Conservation (phyloP, 208 protist genomes). For the Acanthamoeba rhysodes region DNA sequence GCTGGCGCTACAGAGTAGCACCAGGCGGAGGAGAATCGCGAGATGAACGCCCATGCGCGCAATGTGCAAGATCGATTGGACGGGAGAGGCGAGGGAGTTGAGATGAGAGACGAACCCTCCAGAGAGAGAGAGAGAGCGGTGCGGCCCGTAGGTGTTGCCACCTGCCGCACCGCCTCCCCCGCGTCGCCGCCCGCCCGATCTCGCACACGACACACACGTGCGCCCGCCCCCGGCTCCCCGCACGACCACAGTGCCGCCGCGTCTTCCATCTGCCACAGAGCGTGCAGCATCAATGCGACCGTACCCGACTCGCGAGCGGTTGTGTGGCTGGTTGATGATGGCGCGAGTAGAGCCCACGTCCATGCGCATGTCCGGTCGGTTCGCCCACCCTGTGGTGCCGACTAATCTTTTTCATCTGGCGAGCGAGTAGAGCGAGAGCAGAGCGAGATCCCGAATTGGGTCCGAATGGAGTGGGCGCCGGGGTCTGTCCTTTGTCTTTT, state of each 20-base stretch:
- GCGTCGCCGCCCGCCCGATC: not conserved
- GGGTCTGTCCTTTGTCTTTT: conserved; percentile 38
- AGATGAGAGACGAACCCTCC: conserved; percentile 32
- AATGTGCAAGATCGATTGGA: not conserved
- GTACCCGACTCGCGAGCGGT: not conserved
- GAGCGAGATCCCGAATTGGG: not conserved
- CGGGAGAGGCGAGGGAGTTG: not conserved
- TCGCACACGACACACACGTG: not conserved
- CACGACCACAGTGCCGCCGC: not conserved
- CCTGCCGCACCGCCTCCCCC: conserved; percentile 36
- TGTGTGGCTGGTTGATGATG: not conserved
- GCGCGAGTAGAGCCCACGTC: not conserved
- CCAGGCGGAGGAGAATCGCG: no score
- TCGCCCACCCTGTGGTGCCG: conserved; percentile 36
- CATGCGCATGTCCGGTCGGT: conserved; percentile 10
- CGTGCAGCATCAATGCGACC: not conserved
- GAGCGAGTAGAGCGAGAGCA: not conserved
- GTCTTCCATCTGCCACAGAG: not conserved
- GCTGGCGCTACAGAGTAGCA: not conserved
- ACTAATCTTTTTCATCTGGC: conserved; percentile 14
- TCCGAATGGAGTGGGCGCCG: not conserved
- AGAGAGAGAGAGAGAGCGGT: not conserved
- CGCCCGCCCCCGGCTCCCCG: not conserved
- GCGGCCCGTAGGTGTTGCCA: conserved; percentile 53
- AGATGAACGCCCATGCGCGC: no score